Percentiles rank a stretch among this genome's conserved stretches.
phyloP scores from a whole-genome alignment of 495 filamentous ascomycete genomes.

The Penicillium verhagenii region DNA sequence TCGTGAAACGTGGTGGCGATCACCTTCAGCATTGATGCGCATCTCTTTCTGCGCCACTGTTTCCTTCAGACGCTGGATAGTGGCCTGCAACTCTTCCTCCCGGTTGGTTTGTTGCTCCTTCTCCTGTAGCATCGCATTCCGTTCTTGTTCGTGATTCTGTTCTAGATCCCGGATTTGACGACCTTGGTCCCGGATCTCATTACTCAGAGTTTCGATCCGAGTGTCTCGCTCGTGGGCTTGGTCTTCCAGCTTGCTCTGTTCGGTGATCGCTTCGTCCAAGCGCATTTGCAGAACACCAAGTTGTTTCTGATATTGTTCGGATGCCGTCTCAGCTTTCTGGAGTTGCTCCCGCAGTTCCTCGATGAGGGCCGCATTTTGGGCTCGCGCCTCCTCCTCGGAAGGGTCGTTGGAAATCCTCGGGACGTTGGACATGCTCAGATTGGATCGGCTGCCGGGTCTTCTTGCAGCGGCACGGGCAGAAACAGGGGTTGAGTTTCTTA shows the following conservation, averaged over 20 bases:
- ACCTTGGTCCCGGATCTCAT: conserved; percentile 73
- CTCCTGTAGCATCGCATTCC: conserved; percentile 82
- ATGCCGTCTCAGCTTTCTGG: conserved; percentile 72
- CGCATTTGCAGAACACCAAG: conserved; percentile 78
- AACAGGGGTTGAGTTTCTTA: conserved; percentile 54
- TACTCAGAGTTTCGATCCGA: conserved; percentile 72
- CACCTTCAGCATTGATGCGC: conserved; percentile 59
- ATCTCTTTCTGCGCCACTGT: conserved; percentile 69
- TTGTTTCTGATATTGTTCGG: conserved; percentile 82
- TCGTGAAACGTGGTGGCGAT: conserved; percentile 61
- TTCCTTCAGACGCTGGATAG: conserved; percentile 89
- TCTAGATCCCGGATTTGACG: conserved; percentile 86
- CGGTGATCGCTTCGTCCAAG: conserved; percentile 78
- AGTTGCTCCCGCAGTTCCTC: conserved; percentile 82
- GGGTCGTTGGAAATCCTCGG: conserved; percentile 57
- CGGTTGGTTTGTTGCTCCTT: conserved; percentile 80
- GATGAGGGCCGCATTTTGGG: conserved; percentile 73
- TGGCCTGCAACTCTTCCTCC: conserved; percentile 84
- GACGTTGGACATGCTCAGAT: conserved; percentile 57
- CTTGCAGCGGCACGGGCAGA: conserved; percentile 68
- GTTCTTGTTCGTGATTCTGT: conserved; percentile 83
- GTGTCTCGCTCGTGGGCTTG: conserved; percentile 77
- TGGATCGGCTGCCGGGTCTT: conserved; percentile 53
- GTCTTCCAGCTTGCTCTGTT: conserved; percentile 85
- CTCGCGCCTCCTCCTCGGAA: conserved; percentile 59